These are phyloP conservation scores for Xylaria sp. DNA, from an alignment of 2,329 filamentous ascomycete genomes.

Conservation along the genomic window DNA sequence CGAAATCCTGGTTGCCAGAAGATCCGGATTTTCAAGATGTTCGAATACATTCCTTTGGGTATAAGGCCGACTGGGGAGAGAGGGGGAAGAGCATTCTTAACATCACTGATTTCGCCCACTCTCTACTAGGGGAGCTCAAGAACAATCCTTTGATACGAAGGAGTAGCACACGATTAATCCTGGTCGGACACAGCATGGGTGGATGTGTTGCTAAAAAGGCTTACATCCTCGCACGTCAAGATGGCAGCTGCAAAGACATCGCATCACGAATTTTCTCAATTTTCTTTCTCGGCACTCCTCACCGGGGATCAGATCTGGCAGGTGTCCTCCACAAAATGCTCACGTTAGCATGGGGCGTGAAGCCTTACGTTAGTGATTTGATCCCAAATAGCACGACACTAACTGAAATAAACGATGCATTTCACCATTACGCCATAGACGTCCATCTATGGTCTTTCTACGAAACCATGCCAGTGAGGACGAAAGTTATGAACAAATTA, in stretches of 20 bases:
- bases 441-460: conserved; percentile 59
- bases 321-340: conserved; percentile 53
- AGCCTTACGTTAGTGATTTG: conserved; percentile 55
- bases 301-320: conserved; percentile 55
- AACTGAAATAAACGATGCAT: conserved; percentile 57
- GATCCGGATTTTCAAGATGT: conserved; percentile 29
- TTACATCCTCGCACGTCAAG: conserved; percentile 51
- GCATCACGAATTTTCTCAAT: conserved; percentile 50
- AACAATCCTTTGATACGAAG: conserved; percentile 47
- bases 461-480: conserved; percentile 52
- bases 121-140: conserved; percentile 48
- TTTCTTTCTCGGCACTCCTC: conserved; percentile 56
- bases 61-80: conserved; percentile 37
- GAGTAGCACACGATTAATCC: conserved; percentile 51
- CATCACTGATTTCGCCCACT: conserved; percentile 51
- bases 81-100: conserved; percentile 39
- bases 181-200: conserved; percentile 61
- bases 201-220: conserved; percentile 55
- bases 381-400: conserved; percentile 51
- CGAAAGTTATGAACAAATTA: conserved; percentile 46
- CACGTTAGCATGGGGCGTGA: conserved; percentile 47
- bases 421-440: conserved; percentile 53
- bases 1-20: conserved; percentile 35
- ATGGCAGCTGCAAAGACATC: conserved; percentile 46
- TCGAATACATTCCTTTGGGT: conserved; percentile 38